Base-by-base conservation (phyloP, 805 yeast species). In the Wickerhamomyces silvicola region DNA sequence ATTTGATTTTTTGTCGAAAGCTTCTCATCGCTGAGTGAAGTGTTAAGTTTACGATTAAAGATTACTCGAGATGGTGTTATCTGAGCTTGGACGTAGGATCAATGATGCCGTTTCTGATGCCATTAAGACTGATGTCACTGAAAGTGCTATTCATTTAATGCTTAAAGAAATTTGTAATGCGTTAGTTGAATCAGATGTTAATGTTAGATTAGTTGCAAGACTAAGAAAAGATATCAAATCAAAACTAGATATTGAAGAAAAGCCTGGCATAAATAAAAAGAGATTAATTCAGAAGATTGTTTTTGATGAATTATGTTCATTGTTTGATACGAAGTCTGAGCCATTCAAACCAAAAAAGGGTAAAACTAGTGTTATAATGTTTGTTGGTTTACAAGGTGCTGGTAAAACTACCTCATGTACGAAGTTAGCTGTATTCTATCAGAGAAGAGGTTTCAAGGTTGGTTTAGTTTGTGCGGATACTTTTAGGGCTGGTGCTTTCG, bases 391-490 rank as follows among this genome's bases (percentile, higher is more conserved):
- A 38, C 98, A 92, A 59, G 98, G 98, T 65, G 92, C 97, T 10
- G 98, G 98, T 71, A 92, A 92, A 57, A 92, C 98, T 20, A 92
- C 98, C 0, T 79, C 96, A 3, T 88, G 97, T 75, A 92, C 98
- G 2, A 92, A 92, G 50, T 67, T 90, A 48, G 98, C 98, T 0
- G 94, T 86, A 2, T 88, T 84, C 56, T 92, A 92, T 56, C 90
- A 87, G 52, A 75, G 88, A 52, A 70, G 97, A 52, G 97, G 97
- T 3, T 86, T 79, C 61, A 88, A 87, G 56, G 95, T 86, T 28
- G 97, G 97, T 32, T 67, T 92, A 54, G 97, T 92, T 17, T 92
- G 98, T 74, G 98, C 98, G 2, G 98, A 92, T 66, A 92, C 98
- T 19, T 92, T 90, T 70, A 79, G 98, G 70, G 98, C 98, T 22